Evolutionary conservation across 441 rosid genomes (phyloP).

Genomic region (Iberis amara): DNA sequence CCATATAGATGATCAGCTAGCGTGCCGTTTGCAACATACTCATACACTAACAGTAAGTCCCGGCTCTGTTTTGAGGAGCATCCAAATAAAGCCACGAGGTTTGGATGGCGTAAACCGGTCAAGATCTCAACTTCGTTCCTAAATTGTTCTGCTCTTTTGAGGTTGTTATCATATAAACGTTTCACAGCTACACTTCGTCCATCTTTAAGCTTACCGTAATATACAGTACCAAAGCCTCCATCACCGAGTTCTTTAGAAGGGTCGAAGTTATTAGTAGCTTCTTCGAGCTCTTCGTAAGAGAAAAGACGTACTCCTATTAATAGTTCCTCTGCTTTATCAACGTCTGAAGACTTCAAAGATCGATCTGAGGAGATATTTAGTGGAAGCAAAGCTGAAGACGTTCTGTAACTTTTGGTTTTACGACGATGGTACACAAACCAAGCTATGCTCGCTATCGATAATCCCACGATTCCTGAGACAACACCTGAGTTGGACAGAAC

Average conservation of each 20-base stretch:
- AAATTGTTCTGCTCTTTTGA: slow-evolving; percentile 69
- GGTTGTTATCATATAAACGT: slow-evolving; percentile 70
- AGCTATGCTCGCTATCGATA: slow-evolving; percentile 1
- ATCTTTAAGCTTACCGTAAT: slow-evolving; percentile 72
- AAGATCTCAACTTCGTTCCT: slow-evolving; percentile 76
- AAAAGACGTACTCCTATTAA: slow-evolving; percentile 51
- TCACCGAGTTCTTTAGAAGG: slow-evolving; percentile 61
- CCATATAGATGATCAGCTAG: slow-evolving; percentile 85
- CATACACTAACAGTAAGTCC: slow-evolving; percentile 75
- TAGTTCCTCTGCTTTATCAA: slow-evolving; percentile 37
- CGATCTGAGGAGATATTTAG: slow-evolving; percentile 33
- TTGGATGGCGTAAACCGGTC: slow-evolving; percentile 55
- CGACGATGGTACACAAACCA: slow-evolving; percentile 30
- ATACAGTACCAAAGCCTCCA: slow-evolving; percentile 90
- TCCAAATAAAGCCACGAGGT: slow-evolving; percentile 78
- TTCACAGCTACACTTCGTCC: slow-evolving; percentile 86
- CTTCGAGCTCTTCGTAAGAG: slow-evolving; percentile 60
- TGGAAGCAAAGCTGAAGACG: slow-evolving; percentile 30
- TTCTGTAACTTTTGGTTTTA: slow-evolving; percentile 29
- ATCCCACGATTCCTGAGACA: slow-evolving; percentile 20
- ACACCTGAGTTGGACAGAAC: slow-evolving; percentile 22
- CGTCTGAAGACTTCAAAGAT: slow-evolving; percentile 31
- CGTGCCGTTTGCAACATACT: slow-evolving; percentile 79
- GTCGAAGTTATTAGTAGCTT: slow-evolving; percentile 67
- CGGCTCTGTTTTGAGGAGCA: slow-evolving; percentile 81